Base-by-base conservation (phyloP, 768 basidiomycete genomes). In the Panellus pusillus region DNA sequence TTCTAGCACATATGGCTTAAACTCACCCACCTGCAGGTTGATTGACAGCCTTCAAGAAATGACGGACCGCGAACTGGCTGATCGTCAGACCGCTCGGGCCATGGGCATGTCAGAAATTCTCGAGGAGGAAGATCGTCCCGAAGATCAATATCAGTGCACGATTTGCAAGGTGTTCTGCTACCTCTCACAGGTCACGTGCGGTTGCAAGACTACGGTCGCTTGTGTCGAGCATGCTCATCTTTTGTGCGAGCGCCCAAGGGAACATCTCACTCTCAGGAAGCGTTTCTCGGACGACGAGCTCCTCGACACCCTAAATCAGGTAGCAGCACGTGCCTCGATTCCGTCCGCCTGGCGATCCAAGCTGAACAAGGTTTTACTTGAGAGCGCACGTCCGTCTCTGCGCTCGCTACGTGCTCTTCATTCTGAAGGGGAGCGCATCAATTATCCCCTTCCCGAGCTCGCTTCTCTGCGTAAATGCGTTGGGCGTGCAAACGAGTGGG, bases 91-190 rank as follows among this genome's bases (percentile, higher is more conserved):
- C 24, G 81, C 91, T 31, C 84, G 91, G 29, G 61, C 72, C 17
- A 68, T 79, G 32, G 79, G 79, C n/a, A 69, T 92, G 40, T 68
- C 72, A 19, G 93, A 97, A 67, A 72, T 78, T 32, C 73, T 92
- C 24, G 87, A 91, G 61, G 82, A 86, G 60, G 79, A 84, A 61
- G 95, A 98, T 68, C 83, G 84, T 12, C 78, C 87, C 0, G 97
- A 98, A 67, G 95, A 98, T 48, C 93, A 97, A 66, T 96, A 95
- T 69, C 97, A 98, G 69, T 99, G 97, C 78, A 73, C 78, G 45
- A 72, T 89, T 59, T 98, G 97, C 87, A 95, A 97, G 67, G 82
- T 79, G 5, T 98, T 96, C 72, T 94, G 90, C 71, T 98, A 97
- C 69, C 83, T 99, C 38, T 94, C 97, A 1, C 95, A 97, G 65